Conservation (phyloP, 768 basidiomycete species). For the Pleurotus giganteus region DNA sequence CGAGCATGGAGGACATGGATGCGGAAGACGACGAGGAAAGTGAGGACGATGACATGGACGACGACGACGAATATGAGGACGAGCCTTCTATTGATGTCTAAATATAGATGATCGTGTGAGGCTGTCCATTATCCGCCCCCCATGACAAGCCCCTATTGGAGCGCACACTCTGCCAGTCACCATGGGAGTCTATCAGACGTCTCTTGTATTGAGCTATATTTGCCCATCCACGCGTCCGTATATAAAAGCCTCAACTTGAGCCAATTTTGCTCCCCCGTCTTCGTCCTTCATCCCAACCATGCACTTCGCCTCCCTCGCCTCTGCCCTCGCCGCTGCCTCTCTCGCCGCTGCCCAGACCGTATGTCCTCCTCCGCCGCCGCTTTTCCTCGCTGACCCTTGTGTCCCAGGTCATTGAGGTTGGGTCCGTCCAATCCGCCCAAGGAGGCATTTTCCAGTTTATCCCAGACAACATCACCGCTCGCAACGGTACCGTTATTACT, state of each 20-base stretch:
- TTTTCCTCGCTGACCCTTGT: not conserved
- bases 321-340: not conserved
- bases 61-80: conserved; percentile 54
- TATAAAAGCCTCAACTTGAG: not conserved
- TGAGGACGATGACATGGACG: conserved; percentile 40
- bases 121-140: too few relatives aligned
- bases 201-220: not conserved
- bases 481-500: conserved; percentile 43
- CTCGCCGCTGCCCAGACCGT: conserved; percentile 4
- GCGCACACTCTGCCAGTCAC: too few relatives aligned
- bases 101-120: too few relatives aligned
- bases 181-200: too few relatives aligned
- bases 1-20: conserved; percentile 59
- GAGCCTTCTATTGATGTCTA: conserved; percentile 37
- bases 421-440: conserved; percentile 20
- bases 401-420: conserved; percentile 37
- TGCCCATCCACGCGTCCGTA: not conserved
- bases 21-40: conserved; percentile 40
- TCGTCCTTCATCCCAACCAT: not conserved
- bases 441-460: conserved; percentile 46
- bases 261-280: not conserved
- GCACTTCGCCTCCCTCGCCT: not conserved
- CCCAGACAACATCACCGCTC: conserved; percentile 39
- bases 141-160: too few relatives aligned
- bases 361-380: not conserved